Base-by-base conservation (phyloP, 805 yeast species). In the Candida palmyrensis region DNA sequence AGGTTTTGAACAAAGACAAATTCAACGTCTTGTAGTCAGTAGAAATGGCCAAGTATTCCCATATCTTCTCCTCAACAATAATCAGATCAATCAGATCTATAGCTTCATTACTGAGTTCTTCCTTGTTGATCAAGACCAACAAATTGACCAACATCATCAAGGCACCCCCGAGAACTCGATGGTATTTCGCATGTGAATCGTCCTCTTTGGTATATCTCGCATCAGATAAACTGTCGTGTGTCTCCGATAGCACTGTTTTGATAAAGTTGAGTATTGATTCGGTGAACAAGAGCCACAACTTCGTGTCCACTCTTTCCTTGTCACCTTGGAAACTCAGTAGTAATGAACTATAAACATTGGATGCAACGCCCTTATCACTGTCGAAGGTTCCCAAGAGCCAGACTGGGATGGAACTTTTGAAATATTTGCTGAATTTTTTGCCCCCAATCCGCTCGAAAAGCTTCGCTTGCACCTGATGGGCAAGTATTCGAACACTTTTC, bases 341-440 rank as follows among this genome's bases (percentile, higher is more conserved):
- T 19, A 88, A 51, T 8, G 75, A 62, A 8, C 59, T 53, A 13
- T 48, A 45, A 11, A 87, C 73, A 0, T 77, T 54, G 19, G 55
- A 60, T 0, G 81, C 60, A 0, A 82, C 90, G 2, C 68, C 40
- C 28, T 76, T 53, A 43, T 89, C 97, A 2, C 69, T 48, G 46
- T 90, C 97, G 49, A 68, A 82, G 2, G 70, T 47, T 0, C 95
- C 95, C 18, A 76, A 66, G 4, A 89, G 47, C 78, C 95, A 77
- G 1, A 81, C 58, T 0, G 95, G 92, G 6, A 86, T 66, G 0
- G 83, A 68, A 42, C 82, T 82, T 39, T 77, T 78, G 40, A 90
- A 62, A 52, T 80, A 82, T 43, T 76, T 82, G 17, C 79, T 62
- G 36, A 75, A 75, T 25, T 60, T 58, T 43, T 79, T 85, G 4